Base-by-base conservation (phyloP, 2,329 filamentous ascomycete genomes). In the Zymoseptoria ardabiliae region DNA sequence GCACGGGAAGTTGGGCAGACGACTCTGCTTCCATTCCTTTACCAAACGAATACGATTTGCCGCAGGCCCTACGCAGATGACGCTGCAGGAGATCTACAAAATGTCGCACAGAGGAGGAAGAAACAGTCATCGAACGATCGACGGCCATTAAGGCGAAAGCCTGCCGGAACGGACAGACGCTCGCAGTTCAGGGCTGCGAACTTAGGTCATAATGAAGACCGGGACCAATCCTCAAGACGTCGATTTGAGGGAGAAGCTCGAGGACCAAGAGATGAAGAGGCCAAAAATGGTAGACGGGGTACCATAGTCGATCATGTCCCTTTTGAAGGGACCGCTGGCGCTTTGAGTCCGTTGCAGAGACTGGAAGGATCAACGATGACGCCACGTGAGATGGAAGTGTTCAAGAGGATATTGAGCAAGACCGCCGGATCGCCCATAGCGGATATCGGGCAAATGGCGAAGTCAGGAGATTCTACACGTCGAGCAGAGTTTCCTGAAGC, bases 21-120 rank as follows among this genome's bases (percentile, higher is more conserved):
- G 35, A 17, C 49, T 10, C 52, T 65, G 4, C 59, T 70, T 17
- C 65, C 70, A 8, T 71, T 71, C 56, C 66, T 71, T n/a, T 71
- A 70, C 60, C 54, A 62, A 25, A 72, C 70, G 3, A 53, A 19
- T 35, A 71, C 69, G n/a, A 69, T 72, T 49, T 59, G 54, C 52
- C 60, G 50, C 8, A 59, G 63, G 49, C 17, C 45, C 35, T 61
- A 63, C 52, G 50, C 61, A 53, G 20, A 51, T 21, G 41, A 45
- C 28, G n/a, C 25, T n/a, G 35, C 11, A 3, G 35, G 35, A 13
- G 35, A 45, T 13, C 13, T 45, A 45, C 35, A 45, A 45, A 13
- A 45, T 45, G 35, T 45, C 17, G 35, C 35, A n/a, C 35, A 45
- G 4, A 17, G 35, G 17, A 45, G 35, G 35, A 45, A 45, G 35